phyloP scores from a whole-genome alignment of 306 rosid species.

The Quercus bicolor region DNA sequence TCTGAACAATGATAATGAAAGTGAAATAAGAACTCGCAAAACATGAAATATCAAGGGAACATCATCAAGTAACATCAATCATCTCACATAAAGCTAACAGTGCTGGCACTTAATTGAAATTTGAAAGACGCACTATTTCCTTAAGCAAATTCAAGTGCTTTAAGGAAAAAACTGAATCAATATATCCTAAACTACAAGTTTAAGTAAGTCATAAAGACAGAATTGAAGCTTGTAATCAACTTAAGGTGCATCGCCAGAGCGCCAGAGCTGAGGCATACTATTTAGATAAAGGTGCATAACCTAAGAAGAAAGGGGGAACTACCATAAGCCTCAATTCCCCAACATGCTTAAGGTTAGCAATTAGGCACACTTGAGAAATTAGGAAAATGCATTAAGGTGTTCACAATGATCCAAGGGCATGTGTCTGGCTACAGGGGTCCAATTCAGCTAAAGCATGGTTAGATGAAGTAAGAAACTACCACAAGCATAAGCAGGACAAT shows the following conservation, averaged over 20 bases:
- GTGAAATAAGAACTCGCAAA: slow-evolving; percentile 9
- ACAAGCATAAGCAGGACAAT: neutral
- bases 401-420: neutral
- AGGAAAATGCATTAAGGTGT: neutral
- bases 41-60: slow-evolving; percentile 9
- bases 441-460: neutral
- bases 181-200: neutral
- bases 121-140: neutral
- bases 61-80: neutral
- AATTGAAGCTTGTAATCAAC: neutral
- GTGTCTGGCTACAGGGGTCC: neutral
- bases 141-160: neutral
- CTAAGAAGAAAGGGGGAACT: neutral
- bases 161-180: neutral
- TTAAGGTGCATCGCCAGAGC: neutral
- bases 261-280: neutral
- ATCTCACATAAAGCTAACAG: neutral
- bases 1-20: slow-evolving; percentile 43
- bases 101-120: neutral
- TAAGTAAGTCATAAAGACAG: neutral
- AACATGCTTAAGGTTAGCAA: neutral
- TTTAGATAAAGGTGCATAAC: neutral
- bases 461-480: neutral
- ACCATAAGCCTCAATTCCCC: neutral
- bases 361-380: neutral